These are phyloP conservation scores for Fusarium hostae DNA, from an alignment of 2,329 filamentous ascomycete species.

Conservation along the genomic window DNA sequence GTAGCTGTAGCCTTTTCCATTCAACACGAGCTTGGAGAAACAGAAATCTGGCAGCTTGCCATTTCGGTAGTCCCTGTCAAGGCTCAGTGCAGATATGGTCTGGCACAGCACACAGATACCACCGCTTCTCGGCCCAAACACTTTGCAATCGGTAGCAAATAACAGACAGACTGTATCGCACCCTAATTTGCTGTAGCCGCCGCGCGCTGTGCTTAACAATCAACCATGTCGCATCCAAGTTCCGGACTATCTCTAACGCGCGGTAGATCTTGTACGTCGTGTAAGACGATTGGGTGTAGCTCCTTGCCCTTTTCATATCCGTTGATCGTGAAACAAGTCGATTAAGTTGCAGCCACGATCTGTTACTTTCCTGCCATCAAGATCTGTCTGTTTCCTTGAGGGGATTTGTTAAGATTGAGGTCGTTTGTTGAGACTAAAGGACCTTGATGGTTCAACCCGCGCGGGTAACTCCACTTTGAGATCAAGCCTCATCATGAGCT, in stretches of 20 bases:
- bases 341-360: background rate
- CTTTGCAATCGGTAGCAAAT: background rate
- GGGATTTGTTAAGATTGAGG: background rate
- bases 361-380: background rate
- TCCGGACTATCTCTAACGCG: background rate
- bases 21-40: too few species aligned
- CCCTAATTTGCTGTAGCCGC: background rate
- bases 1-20: too few species aligned
- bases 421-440: background rate
- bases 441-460: constrained; percentile 1
- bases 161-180: background rate
- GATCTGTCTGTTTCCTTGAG: accelerated
- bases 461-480: constrained; percentile 1
- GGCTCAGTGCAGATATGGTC: too few species aligned
- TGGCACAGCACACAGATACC: background rate
- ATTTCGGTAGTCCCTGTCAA: too few species aligned
- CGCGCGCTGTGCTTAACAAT: background rate
- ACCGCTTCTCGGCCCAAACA: background rate
- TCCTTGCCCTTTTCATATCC: background rate
- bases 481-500: background rate
- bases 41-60: too few species aligned
- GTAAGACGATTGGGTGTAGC: constrained; percentile 8
- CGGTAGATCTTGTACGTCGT: constrained; percentile 1
- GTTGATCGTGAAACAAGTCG: background rate
- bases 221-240: background rate